Evolutionary conservation across 345 rosid genomes (phyloP), one percentile per base, ranked within the genome.

Genomic region (Lepidium sativum): DNA sequence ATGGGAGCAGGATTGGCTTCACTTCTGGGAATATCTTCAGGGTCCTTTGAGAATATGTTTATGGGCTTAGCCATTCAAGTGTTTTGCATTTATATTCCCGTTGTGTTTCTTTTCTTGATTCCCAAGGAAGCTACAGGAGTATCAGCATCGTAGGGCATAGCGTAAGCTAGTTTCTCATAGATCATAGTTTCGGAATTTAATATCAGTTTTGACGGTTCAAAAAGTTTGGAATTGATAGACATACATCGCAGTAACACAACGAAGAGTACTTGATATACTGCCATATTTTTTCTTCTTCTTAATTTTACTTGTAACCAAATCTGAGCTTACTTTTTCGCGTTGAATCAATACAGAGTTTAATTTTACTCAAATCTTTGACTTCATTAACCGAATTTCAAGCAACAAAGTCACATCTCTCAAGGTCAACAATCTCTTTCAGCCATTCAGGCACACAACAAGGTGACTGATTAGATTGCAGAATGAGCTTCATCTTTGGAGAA

Each of bases 1-100:
- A 67, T 81, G 18, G 99, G 99, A 31, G 95, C 96, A n/a, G 92
- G 86, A 35, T 72, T 94, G 71, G 95, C 97, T 66, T 90, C 97
- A 33, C 2, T 82, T 52, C 63, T 94, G 58, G 83, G 84, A 74
- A 82, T 94, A 55, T 82, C 92, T 8, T 86, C 99, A 5, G 97
- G 96, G 15, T 90, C 92, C 4, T 94, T 86, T 33, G 88, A 88
- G 81, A 86, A 84, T 71, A 96, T 90, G 57, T 71, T 76, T 20
- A n/a, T 68, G 43, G 97, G 96, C 31, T 73, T 90, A 45, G 68
- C 69, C 18, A 77, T 94, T 68, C 99, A 88, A 81, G 75, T 86
- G 38, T 15, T 82, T 55, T 94, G 97, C 86, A 87, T 77, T 45
- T 85, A 74, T 45, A 62, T 94, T n/a, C 99, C 99, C 1, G 65